phyloP scores from a whole-genome alignment of 139 green algal species.

The Eudorina sp. region DNA sequence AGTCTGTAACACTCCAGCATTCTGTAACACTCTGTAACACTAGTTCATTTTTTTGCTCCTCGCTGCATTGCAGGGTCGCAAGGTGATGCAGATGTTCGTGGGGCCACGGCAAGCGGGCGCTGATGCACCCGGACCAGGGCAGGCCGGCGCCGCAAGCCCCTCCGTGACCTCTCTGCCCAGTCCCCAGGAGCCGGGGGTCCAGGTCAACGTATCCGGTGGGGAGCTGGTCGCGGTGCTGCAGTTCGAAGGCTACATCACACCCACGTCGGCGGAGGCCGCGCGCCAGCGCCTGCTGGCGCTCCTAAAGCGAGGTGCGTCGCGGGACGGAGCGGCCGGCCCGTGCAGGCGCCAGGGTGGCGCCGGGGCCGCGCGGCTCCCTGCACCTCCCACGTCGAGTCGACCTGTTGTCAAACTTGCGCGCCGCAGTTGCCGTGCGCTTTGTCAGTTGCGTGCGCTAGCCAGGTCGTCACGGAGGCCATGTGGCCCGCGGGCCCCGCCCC shows the following conservation, averaged over 20 bases:
- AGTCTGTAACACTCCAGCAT: too few species aligned
- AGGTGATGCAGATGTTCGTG: constrained; percentile 64
- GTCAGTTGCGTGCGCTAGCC: too few species aligned
- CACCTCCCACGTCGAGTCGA: too few species aligned
- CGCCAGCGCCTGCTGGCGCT: constrained; percentile 50
- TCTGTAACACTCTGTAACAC: too few species aligned
- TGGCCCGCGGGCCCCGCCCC: too few species aligned
- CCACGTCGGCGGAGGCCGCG: constrained; percentile 54
- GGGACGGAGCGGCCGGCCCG: too few species aligned
- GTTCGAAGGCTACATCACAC: constrained; percentile 78
- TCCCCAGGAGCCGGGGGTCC: constrained; percentile 24
- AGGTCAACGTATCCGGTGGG: constrained; percentile 63
- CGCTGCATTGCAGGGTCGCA: constrained; percentile 39
- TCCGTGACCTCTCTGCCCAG: constrained; percentile 41
- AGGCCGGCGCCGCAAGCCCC: neutral
- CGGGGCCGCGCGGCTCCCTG: too few species aligned
- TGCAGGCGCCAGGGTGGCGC: too few species aligned
- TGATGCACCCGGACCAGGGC: neutral
- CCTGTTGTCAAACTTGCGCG: too few species aligned
- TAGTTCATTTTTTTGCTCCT: too few species aligned
- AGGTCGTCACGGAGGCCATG: too few species aligned
- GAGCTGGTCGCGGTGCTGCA: constrained; percentile 71
- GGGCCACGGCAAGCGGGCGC: neutral
- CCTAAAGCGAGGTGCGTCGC: constrained; percentile 50
- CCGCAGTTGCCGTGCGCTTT: too few species aligned